Base-by-base conservation (phyloP, 2,329 filamentous ascomycete species). In the Leptographium lundbergii region DNA sequence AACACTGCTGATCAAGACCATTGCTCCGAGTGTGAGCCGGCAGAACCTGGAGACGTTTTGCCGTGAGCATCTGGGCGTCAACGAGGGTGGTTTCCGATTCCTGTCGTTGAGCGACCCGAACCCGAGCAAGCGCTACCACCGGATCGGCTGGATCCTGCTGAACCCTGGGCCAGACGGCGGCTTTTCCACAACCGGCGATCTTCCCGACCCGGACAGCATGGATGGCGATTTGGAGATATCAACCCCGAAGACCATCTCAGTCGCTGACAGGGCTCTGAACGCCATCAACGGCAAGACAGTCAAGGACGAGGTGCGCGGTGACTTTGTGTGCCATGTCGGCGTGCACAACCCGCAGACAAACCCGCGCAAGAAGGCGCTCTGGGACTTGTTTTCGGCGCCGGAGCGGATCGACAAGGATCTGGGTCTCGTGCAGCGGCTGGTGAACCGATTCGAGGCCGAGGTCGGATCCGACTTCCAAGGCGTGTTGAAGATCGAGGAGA, bases 221-320 rank as follows among this genome's bases (percentile, higher is more conserved):
- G 80, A 81, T 59, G 79, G 79, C 17, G 81, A 82, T 53, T 71
- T 77, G 65, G 77, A 81, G 48, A 77, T 78, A 19, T 81, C 81
- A 59, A 79, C 82, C 36, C 74, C 79, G 24, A 70, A 71, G 10
- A 72, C 69, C 6, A 65, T 74, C 3, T 80, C 79, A 2, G 88
- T 87, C 2, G 90, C 91, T 0, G 88, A 96, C 53, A 92, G 88
- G 68, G 92, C 92, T 1, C 80, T 96, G 0, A 90, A 94, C 62
- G 89, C 91, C n/a, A 87, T 99, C 66, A 97, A 99, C 67, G 90
- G 91, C 65, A 97, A 99, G 76, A 96, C 91, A 0, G 95, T 99
- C 62, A 90, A 95, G 67, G 94, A 99, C 68, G 87, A 95, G 65
- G 85, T 88, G 54, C 87, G 92, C 57, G 94, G 94, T 48, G 94